Evolutionary conservation across 2,329 filamentous ascomycete species (phyloP).

Genomic region (Neoscytalidium dimidiatum): DNA sequence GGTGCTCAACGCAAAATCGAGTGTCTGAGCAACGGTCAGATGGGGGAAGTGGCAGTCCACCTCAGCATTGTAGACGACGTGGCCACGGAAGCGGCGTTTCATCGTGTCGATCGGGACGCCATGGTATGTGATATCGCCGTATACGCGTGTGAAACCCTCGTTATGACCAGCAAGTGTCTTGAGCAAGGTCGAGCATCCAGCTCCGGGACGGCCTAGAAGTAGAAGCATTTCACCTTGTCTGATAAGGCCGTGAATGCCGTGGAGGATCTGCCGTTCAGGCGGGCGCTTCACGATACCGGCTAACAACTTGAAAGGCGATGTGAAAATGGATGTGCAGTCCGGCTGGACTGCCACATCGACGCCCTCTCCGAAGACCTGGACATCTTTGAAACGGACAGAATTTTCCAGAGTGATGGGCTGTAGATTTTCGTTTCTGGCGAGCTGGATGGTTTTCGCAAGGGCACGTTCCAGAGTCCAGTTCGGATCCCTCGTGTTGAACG

Average conservation of each 20-base stretch:
- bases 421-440: neutral
- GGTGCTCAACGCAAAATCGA: constrained; percentile 74
- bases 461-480: constrained; percentile 13
- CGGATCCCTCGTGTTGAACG: constrained; percentile 9
- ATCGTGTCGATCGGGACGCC: constrained; percentile 71
- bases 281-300: neutral
- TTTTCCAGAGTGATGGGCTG: neutral
- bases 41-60: constrained; percentile 80
- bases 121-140: neutral
- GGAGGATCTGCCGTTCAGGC: constrained; percentile 43
- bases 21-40: constrained; percentile 74
- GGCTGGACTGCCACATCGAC: neutral
- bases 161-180: constrained; percentile 60
- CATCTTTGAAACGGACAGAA: constrained; percentile 1
- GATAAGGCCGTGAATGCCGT: constrained; percentile 50
- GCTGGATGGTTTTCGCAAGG: constrained; percentile 2
- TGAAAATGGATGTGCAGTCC: constrained; percentile 8
- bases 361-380: constrained; percentile 4
- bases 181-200: constrained; percentile 61
- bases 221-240: constrained; percentile 45
- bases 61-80: constrained; percentile 84
- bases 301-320: neutral
- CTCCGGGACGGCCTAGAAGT: constrained; percentile 45
- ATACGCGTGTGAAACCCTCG: constrained; percentile 47
- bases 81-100: constrained; percentile 75